Evolutionary conservation across 345 rosid species (phyloP), one percentile per base, ranked within the genome.

Genomic region (Euclidium syriacum): DNA sequence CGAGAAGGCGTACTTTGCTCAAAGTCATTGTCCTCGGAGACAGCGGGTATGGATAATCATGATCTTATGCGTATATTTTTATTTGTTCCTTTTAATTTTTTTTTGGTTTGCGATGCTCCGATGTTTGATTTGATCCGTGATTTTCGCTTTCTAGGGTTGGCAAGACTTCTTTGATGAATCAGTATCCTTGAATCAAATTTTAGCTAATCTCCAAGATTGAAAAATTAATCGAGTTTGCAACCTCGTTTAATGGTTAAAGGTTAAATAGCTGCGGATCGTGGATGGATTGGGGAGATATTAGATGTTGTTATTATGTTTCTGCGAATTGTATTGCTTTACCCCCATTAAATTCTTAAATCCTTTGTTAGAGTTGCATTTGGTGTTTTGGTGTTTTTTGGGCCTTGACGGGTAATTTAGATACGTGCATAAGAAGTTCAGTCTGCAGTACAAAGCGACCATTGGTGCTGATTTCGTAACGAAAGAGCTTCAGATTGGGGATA

Each of bases 381-480:
- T 10, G n/a, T n/a, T n/a, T n/a, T n/a, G n/a, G 6, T 33, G 10
- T 22, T 12, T n/a, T 23, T 4, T 14, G 42, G 63, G 3, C 59
- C 56, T 73, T 81, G 46, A 75, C 67, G 41, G n/a, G 12, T 68
- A 22, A 34, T 20, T 39, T 64, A 81, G 85, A 78, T 81, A 81
- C 62, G 85, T 92, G 66, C 96, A 88, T 70, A 92, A 92, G 77
- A 89, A 80, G 80, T 92, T 92, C 26, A 92, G 96, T 72, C 90
- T 85, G 72, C 98, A 92, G 80, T 92, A 92, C 59, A 92, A 92
- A 75, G 96, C 98, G 5, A 92, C 98, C 1, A 92, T 92, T 68
- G 98, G 98, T 70, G 98, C 98, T 17, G 98, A 92, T 80, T 92
- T 92, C 25, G 95, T 92, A n/a, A 92, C 98, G 10, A 92, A 92